Evolutionary conservation across 1,284 basidiomycete genomes (phyloP).

Genomic region (Ceratobasidium sp.): DNA sequence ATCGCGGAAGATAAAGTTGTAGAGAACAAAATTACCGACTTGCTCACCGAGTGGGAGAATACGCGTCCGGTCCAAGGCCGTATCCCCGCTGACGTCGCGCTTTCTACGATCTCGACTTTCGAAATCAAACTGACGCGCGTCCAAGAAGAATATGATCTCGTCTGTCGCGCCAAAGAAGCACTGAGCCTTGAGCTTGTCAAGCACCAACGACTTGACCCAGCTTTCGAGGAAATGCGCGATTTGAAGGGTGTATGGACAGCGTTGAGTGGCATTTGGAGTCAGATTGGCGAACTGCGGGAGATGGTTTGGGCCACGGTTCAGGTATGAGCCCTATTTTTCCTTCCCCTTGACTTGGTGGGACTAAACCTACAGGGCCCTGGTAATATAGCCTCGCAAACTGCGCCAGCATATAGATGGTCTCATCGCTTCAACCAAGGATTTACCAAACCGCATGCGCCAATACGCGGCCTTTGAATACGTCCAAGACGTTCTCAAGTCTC

Average conservation of each 20-base stretch:
- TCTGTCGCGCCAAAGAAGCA: constrained; percentile 96
- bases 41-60: constrained; percentile 94
- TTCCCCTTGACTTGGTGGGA: neutral
- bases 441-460: constrained; percentile 99
- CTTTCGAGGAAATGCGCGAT: constrained; percentile 95
- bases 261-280: constrained; percentile 95
- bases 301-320: constrained; percentile 91
- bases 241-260: constrained; percentile 99
- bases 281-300: constrained; percentile 91
- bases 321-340: constrained; percentile 47
- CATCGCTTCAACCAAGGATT: constrained; percentile 92
- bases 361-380: neutral
- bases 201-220: constrained; percentile 92
- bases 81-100: constrained; percentile 94
- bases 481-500: constrained; percentile 87
- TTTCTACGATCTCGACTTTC: constrained; percentile 95
- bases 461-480: constrained; percentile 99
- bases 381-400: constrained; percentile 85
- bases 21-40: constrained; percentile 91
- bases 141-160: constrained; percentile 93
- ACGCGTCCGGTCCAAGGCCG: constrained; percentile 96
- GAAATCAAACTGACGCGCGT: constrained; percentile 91
- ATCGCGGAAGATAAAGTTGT: constrained; percentile 99
- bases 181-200: constrained; percentile 92
- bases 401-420: constrained; percentile 94